Percentiles rank a stretch among this genome's conserved stretches.
These are phyloP conservation scores for Phalaenopsis equestris DNA, from an alignment of 106 monocot genomes.

Conservation along the genomic window DNA sequence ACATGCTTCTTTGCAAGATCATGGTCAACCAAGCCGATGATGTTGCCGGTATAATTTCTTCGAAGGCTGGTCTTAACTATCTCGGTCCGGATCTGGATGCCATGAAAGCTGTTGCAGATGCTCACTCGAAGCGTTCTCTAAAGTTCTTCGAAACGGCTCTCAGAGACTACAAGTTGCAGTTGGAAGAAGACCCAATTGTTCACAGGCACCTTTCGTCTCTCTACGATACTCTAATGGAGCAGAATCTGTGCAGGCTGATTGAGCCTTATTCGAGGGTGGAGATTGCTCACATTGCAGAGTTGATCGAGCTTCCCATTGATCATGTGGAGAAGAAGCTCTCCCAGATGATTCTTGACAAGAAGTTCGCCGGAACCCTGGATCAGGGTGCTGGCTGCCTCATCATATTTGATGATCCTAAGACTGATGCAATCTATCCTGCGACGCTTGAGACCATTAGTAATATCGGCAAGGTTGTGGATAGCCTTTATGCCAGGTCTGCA, in stretches of 20 bases:
- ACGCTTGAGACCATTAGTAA: conserved; percentile 74
- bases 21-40: conserved; percentile 95
- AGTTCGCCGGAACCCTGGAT: conserved; percentile 86
- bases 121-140: conserved; percentile 75
- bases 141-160: conserved; percentile 80
- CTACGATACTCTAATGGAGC: conserved; percentile 91
- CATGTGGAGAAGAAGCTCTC: conserved; percentile 94
- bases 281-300: conserved; percentile 65
- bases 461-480: conserved; percentile 93
- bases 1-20: conserved; percentile 99
- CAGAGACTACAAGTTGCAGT: conserved; percentile 59
- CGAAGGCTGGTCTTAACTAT: conserved; percentile 84
- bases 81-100: conserved; percentile 87
- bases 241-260: conserved; percentile 87
- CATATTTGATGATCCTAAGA: conserved; percentile 72
- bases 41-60: conserved; percentile 90
- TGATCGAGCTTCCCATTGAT: conserved; percentile 66
- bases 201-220: conserved; percentile 86
- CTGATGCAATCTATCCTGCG: conserved; percentile 73
- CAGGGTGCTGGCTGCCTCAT: conserved; percentile 82
- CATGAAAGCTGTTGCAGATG: conserved; percentile 93
- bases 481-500: conserved; percentile 80
- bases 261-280: conserved; percentile 86
- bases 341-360: conserved; percentile 95
- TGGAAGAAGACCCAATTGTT: conserved; percentile 93